Base-by-base conservation (phyloP, 495 filamentous ascomycete genomes). In the Penicillium canescens region DNA sequence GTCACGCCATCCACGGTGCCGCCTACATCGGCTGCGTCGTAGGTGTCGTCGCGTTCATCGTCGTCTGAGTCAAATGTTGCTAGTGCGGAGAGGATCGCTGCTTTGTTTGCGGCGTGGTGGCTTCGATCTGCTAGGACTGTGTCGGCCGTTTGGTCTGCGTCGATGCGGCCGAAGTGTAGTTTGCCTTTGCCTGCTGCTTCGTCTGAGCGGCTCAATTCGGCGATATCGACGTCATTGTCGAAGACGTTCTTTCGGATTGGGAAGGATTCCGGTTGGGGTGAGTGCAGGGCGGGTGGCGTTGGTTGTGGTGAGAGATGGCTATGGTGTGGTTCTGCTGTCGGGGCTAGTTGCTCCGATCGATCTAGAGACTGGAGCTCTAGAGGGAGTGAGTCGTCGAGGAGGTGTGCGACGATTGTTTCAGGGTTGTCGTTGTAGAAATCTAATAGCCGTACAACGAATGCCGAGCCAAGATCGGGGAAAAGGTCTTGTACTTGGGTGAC, bases 31-130 rank as follows among this genome's bases (percentile, higher is more conserved):
- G 82, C 88, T 8, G 85, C 80, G 60, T 98, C 94, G 70, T 98
- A 98, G 2, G 94, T 98, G 64, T 98, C 94, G 71, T 98, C 94
- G 33, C 91, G 86, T 73, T 98, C 94, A 71, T 98, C 94, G 63
- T 97, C 93, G 59, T 96, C 94, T 0, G 86, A 86, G 73, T 98
- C 93, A 62, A 98, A 96, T 5, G 89, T 82, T 10, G 91, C 89
- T 10, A 98, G 84, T 0, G 94, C 94, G 18, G 94, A 87, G 11
- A 96, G 80, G 64, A 98, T 97, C 31, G 91, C 87, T 5, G 91
- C 87, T 73, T 96, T 97, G 62, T 86, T 82, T 35, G 82, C 73
- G 24, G 85, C 78, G 28, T 80, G 78, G 35, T 86, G 59, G 50
- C 61, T 70, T 50, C 76, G 76, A 53, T 82, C 73, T 20, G 74